Conservation (phyloP, 2,329 filamentous ascomycete genomes). For the Venturia effusa region DNA sequence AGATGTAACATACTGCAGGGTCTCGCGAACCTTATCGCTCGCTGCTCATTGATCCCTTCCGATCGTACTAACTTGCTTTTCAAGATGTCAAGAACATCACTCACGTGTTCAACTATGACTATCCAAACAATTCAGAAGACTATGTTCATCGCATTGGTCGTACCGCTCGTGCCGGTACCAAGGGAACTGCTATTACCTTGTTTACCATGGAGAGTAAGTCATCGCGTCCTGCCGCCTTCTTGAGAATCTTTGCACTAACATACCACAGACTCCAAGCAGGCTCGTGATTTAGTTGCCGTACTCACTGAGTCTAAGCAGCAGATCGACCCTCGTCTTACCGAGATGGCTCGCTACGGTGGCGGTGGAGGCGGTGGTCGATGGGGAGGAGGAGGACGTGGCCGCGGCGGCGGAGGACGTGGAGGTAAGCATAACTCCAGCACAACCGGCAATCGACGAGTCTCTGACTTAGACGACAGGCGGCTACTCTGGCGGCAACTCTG, state of each 20-base stretch:
- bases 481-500: constrained; percentile 28
- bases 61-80: constrained; percentile 37
- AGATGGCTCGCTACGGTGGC: constrained; percentile 90
- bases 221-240: constrained; percentile 5
- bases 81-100: constrained; percentile 99
- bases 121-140: constrained; percentile 81
- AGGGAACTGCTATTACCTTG: constrained; percentile 92
- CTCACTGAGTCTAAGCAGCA: constrained; percentile 96
- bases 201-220: constrained; percentile 98
- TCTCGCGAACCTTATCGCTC: constrained; percentile 35
- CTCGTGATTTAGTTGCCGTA: constrained; percentile 88
- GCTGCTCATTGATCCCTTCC: background rate
- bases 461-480: constrained; percentile 17
- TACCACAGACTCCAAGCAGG: constrained; percentile 45
- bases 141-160: constrained; percentile 60
- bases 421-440: constrained; percentile 21
- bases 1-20: constrained; percentile 43
- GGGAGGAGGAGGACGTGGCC: constrained; percentile 54
- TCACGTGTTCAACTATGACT: constrained; percentile 99
- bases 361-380: constrained; percentile 67
- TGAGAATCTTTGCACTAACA: constrained; percentile 20
- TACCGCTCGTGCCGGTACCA: constrained; percentile 66
- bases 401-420: constrained; percentile 47
- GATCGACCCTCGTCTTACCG: constrained; percentile 86
- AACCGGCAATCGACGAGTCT: constrained; percentile 2